Conservation (phyloP, 2,329 filamentous ascomycete species). For the Fusarium napiforme region DNA sequence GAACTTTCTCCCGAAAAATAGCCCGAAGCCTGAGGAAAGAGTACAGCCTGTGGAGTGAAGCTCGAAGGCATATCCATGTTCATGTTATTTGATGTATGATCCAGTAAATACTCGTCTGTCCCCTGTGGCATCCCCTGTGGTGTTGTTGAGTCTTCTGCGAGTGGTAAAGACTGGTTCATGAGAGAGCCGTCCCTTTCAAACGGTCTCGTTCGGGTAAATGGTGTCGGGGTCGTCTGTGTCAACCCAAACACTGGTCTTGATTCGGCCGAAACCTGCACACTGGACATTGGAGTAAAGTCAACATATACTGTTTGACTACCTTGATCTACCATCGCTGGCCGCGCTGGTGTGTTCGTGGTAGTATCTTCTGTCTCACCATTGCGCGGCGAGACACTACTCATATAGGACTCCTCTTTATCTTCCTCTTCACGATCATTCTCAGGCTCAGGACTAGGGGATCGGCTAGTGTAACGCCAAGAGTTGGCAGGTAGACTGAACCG, state of each 20-base stretch:
- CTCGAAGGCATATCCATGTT: slow-evolving; percentile 30
- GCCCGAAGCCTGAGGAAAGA: slow-evolving; percentile 27
- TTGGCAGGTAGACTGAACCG: slow-evolving; percentile 74
- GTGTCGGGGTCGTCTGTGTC: slow-evolving; percentile 39
- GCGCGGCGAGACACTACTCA: background rate
- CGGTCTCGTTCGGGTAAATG: slow-evolving; percentile 37
- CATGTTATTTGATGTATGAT: slow-evolving; percentile 17
- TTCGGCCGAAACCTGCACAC: slow-evolving; percentile 46
- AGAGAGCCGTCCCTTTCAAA: slow-evolving; percentile 15
- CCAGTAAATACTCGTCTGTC: slow-evolving; percentile 16
- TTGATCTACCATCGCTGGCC: slow-evolving; percentile 50
- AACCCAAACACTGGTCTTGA: slow-evolving; percentile 39
- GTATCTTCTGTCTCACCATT: slow-evolving; percentile 21
- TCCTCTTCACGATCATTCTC: slow-evolving; percentile 47
- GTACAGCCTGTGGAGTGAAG: slow-evolving; percentile 31
- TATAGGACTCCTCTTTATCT: slow-evolving; percentile 3
- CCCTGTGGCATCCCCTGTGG: slow-evolving; percentile 7
- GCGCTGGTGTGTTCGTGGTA: slow-evolving; percentile 33
- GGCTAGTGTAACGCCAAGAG: slow-evolving; percentile 79
- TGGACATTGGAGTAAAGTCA: slow-evolving; percentile 44
- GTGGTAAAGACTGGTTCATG: slow-evolving; percentile 19
- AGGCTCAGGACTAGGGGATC: slow-evolving; percentile 76
- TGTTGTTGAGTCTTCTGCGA: slow-evolving; percentile 13
- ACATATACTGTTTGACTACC: slow-evolving; percentile 50
- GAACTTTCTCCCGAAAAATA: slow-evolving; percentile 20